Evolutionary conservation across 148 eudicot genomes (phyloP), one percentile per base, ranked within the genome.

Genomic region (Agrostemma githago): DNA sequence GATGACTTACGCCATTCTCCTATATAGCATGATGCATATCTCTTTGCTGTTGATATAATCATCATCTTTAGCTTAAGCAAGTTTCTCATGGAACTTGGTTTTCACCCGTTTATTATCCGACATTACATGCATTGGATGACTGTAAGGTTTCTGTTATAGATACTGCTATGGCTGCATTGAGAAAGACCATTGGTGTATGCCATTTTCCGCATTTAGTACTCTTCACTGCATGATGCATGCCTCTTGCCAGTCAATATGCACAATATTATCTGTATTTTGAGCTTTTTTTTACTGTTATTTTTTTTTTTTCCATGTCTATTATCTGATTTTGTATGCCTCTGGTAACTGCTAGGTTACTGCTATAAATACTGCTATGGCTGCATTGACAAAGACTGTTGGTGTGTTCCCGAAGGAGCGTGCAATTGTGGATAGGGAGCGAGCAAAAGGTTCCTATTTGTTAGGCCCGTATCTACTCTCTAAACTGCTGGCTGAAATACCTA

Each of bases 341-440:
- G 63, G 41, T 60, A 48, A 60, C 76, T 41, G 67, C 46, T 71
- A 96, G 99, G 97, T 96, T 88, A 92, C 97, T 77, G 99, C 99
- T 43, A 96, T 96, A 73, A 96, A 96, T 77, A 96, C 99, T 57
- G 99, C 99, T 72, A 96, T 96, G 99, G 99, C 99, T 81, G 94
- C 99, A 73, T 87, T 96, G 67, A 89, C 99, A 76, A 96, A 96
- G 85, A 96, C 99, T 11, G 97, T 87, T 10, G 94, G 99, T 42
- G 90, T 96, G 19, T 96, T 96, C 71, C 97, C 99, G 64, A 96
- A 88, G 88, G 99, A 96, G 81, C 97, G 97, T 78, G 91, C 94
- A 66, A 92, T 96, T 79, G 96, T 96, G 21, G 96, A 96, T 72
- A 83, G 99, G 75, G 99, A 96, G 79, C 85, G 97, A 38, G 92